Evolutionary conservation across 208 protist genomes (phyloP), one percentile per base, ranked within the genome.

Genomic region (Tritrichomonas foetus): DNA sequence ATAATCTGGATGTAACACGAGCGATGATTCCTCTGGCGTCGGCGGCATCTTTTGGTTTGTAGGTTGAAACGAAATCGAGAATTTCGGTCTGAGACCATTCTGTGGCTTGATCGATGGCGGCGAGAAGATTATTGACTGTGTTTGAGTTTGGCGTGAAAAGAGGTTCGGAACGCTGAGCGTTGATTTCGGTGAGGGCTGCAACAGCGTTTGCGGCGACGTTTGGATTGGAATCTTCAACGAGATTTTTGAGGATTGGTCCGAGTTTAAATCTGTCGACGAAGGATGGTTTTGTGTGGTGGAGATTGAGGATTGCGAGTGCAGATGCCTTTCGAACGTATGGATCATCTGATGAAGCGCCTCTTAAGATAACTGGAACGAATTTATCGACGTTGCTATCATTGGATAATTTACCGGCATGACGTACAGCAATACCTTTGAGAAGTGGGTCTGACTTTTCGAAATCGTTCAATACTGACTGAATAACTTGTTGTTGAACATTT

Each of bases 1-100:
- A 97, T 44, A 99, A 96, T 47, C 98, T 96, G 33, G 98, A 97
- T 53, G 97, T 93, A 49, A 99, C 98, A 82, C 98, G 97, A 92
- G 98, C 96, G 69, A 98, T 96, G 49, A 99, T 97, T 66, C 94
- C 95, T 95, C 98, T 96, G 66, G 98, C 95, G 94, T 97, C 95
- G 93, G 95, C 39, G 13, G 92, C n/a, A 47, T 94, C 93, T 16
- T 66, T 41, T 49, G 95, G 94, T 39, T 16, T 89, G 92, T 74
- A 95, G 66, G 95, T 95, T 0, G 97, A 95, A 33, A 99, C 94
- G 41, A 98, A 95, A 95, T 99, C 98, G 11, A 99, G 95, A 75
- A 99, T 98, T 94, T 97, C 98, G 93, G 99, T 95, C 95, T 99
- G 98, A 16, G 98, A 98, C 99, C 99, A 97, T 96, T 99, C 98